Percentiles rank a stretch among this genome's conserved stretches.
Evolutionary conservation across 257 asterid genomes (phyloP).

Genomic region (Solanum pimpinellifolium): DNA sequence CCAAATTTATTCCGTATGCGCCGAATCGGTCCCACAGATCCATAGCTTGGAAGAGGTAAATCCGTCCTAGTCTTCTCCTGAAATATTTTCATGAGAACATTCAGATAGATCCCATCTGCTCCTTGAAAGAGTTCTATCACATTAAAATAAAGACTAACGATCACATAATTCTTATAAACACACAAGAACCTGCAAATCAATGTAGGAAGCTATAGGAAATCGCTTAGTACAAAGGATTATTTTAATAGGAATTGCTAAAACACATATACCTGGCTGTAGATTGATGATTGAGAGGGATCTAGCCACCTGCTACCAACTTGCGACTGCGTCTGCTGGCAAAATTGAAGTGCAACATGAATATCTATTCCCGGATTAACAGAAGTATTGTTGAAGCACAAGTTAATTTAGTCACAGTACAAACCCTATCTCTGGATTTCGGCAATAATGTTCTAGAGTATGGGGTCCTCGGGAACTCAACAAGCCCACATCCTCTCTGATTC

Average conservation of each 20-base stretch:
- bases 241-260: neutral
- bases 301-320: constrained; percentile 37
- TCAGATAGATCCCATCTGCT: neutral
- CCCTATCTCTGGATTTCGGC: constrained; percentile 62
- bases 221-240: neutral
- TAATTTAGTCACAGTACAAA: constrained; percentile 7
- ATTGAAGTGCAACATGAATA: neutral
- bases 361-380: neutral
- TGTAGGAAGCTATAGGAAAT: neutral
- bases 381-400: neutral
- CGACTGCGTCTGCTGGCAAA: constrained; percentile 26
- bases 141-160: neutral
- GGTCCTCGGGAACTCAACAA: constrained; percentile 72
- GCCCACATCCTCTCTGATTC: constrained; percentile 49
- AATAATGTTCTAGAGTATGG: constrained; percentile 68
- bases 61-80: constrained; percentile 51
- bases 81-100: constrained; percentile 5
- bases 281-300: constrained; percentile 28
- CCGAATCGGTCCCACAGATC: constrained; percentile 81
- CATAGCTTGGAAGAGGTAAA: constrained; percentile 32
- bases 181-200: neutral
- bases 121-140: neutral
- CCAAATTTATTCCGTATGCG: constrained; percentile 52
- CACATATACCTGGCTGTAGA: constrained; percentile 41
- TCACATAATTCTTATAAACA: neutral